phyloP scores from a whole-genome alignment of 768 basidiomycete genomes.

The Wakefieldia striispora region DNA sequence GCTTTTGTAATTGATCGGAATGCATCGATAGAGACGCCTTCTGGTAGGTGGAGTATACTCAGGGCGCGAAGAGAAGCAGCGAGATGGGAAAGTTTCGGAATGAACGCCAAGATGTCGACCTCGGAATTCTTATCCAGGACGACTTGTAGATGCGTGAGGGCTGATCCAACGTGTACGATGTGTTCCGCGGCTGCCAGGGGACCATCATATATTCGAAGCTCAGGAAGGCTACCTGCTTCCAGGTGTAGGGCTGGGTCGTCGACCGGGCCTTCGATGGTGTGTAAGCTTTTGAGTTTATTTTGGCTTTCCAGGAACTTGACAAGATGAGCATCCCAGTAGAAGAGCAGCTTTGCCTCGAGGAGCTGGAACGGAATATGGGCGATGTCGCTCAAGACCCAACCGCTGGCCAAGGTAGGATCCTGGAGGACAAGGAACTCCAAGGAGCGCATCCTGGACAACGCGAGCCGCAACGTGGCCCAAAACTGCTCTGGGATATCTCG shows the following conservation, averaged over 20 bases:
- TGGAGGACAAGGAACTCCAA: slow-evolving; percentile 44
- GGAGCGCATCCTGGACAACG: slow-evolving; percentile 42
- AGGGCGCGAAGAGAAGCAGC: slow-evolving; percentile 36
- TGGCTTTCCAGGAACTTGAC: slow-evolving; percentile 51
- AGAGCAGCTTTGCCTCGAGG: slow-evolving; percentile 45
- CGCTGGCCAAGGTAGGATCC: slow-evolving; percentile 37
- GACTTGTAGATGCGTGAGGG: slow-evolving; percentile 47
- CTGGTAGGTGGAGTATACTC: slow-evolving; percentile 35
- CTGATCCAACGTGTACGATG: slow-evolving; percentile 33
- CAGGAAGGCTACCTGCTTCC: slow-evolving; percentile 37
- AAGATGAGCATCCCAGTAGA: slow-evolving; percentile 47
- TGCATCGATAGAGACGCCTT: slow-evolving; percentile 28
- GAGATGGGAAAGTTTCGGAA: slow-evolving; percentile 31
- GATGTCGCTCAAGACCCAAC: slow-evolving; percentile 46
- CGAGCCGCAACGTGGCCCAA: slow-evolving; percentile 44
- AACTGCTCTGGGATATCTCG: slow-evolving; percentile 34
- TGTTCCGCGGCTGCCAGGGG: slow-evolving; percentile 41
- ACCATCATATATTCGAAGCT: slow-evolving; percentile 46
- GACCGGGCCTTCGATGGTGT: slow-evolving; percentile 27
- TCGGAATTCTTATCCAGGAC: slow-evolving; percentile 38
- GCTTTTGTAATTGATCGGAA: slow-evolving; percentile 33
- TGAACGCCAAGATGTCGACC: slow-evolving; percentile 28
- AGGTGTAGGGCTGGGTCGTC: slow-evolving; percentile 21
- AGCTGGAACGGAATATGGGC: slow-evolving; percentile 45
- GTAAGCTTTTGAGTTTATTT: slow-evolving; percentile 39